Conservation (phyloP, 257 asterid species). For the Solanum tarijense region DNA sequence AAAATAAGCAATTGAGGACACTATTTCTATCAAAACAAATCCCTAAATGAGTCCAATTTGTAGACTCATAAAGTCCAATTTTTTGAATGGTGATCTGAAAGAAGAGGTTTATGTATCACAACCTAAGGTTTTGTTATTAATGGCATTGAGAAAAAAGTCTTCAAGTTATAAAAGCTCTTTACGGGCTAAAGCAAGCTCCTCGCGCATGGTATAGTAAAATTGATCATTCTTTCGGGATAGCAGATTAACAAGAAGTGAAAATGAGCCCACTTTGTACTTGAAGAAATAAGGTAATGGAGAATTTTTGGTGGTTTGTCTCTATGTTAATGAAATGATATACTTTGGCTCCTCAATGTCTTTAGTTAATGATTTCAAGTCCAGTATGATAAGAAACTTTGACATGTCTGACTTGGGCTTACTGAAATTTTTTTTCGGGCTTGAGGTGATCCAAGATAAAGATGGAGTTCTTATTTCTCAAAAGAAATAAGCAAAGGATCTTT, state of each 20-base stretch:
- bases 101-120: too few relatives aligned
- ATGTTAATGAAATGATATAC: slow-evolving; percentile 1
- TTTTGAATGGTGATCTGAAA: too few relatives aligned
- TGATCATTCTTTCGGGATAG: neutral
- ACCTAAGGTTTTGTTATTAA: too few relatives aligned
- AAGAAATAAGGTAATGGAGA: neutral
- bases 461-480: neutral
- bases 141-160: too few relatives aligned
- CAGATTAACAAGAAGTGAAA: neutral
- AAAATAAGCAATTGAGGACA: too few relatives aligned
- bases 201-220: neutral
- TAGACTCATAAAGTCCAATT: too few relatives aligned
- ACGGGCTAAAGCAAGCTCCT: neutral
- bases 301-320: neutral
- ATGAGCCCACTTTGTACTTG: slow-evolving; percentile 1
- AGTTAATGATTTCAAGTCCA: neutral
- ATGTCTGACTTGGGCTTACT: neutral
- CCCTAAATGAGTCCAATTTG: too few relatives aligned
- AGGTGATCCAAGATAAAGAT: neutral
- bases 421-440: neutral
- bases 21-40: too few relatives aligned
- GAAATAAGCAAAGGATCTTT: neutral
- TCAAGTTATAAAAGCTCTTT: neutral
- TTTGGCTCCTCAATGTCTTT: neutral
- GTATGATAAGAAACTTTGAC: neutral